Conservation (phyloP, 148 eudicot species). For the Suaeda aralocaspica region DNA sequence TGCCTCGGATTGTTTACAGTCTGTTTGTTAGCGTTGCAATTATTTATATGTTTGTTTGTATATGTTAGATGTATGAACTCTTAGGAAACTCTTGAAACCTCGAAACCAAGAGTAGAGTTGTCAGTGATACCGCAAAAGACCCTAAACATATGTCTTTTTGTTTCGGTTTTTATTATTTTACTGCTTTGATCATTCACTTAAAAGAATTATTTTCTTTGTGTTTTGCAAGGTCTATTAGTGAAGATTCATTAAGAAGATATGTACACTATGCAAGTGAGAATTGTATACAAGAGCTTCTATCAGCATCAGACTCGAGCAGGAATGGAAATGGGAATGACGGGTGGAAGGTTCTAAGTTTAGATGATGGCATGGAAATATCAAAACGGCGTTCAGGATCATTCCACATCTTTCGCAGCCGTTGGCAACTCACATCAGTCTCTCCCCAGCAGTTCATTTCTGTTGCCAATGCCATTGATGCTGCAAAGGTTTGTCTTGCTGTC, state of each 20-base stretch:
- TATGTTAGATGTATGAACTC: background rate
- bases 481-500: slow-evolving; percentile 43
- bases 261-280: slow-evolving; percentile 77
- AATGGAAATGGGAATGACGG: slow-evolving; percentile 44
- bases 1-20: background rate
- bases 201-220: background rate
- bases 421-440: slow-evolving; percentile 67
- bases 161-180: background rate
- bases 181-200: background rate
- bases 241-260: slow-evolving; percentile 78
- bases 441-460: slow-evolving; percentile 73
- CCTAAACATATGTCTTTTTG: background rate
- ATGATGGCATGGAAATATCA: slow-evolving; percentile 74
- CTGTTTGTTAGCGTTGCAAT: background rate
- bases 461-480: slow-evolving; percentile 92
- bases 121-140: background rate
- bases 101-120: background rate
- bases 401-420: slow-evolving; percentile 75
- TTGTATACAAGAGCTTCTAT: slow-evolving; percentile 78
- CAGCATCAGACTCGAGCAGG: slow-evolving; percentile 61
- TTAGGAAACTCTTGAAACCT: background rate
- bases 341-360: slow-evolving; percentile 59
- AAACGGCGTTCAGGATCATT: slow-evolving; percentile 73
- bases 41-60: background rate
- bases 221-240: slow-evolving; percentile 69